Base-by-base conservation (phyloP, 768 basidiomycete species). In the Tremella yokohamensis region DNA sequence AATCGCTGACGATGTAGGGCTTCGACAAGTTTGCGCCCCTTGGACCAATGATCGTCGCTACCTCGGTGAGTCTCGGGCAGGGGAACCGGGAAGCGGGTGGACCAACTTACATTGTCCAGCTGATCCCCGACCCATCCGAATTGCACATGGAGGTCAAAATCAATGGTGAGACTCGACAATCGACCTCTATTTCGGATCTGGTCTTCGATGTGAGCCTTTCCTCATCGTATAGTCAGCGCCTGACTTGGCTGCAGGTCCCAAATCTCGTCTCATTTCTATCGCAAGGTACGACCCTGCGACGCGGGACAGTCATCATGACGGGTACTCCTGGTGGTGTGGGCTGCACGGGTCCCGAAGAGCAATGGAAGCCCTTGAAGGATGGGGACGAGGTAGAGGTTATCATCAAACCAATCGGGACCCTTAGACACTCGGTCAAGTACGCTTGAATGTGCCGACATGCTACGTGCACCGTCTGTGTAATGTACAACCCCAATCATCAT, bases 251-350 rank as follows among this genome's bases (percentile, higher is more conserved):
- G n/a, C n/a, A 20, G 24, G 11, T 54, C 40, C 38, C 37, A 7
- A 22, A 1, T 42, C 40, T 42, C 3, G 40, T 92, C 45, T 80
- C 89, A 0, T 88, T 85, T 80, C 83, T 92, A 44, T 90, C 88
- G 0, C 87, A 90, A 69, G 88, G 84, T 3, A 90, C 89, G 7
- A 90, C 89, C 0, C 83, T 92, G 18, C 84, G 84, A 63, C 86
- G 87, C 0, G 89, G 90, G 0, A 84, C 87, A 1, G 79, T 90
- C 67, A 90, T 91, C 66, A 81, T 90, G 64, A 92, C 89, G 1
- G 74, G 75, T 16, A 77, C 76, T 0, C 88, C 87, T 2, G 84
- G 85, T 57, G 89, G 88, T 24, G 87, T 90, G 16, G 90, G 89
- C 0, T 38, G 52, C 52, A 15, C 56, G 40, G 19, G 51, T 8